Conservation (phyloP, 331 rosid species). For the Acacia concinna region DNA sequence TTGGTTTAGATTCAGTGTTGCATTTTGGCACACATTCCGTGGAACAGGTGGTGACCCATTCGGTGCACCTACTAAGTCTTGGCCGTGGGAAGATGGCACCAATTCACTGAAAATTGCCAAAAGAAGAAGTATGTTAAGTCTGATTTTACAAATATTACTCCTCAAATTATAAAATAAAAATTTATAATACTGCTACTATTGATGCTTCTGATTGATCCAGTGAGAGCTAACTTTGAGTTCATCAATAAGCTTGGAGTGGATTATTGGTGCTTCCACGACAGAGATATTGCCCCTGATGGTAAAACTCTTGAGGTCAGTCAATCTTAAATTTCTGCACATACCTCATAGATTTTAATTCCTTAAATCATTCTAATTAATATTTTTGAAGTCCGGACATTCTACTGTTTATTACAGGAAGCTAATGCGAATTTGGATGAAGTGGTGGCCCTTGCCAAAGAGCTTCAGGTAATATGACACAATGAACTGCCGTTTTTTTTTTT, state of each 20-base stretch:
- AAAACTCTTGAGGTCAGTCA: constrained; percentile 61
- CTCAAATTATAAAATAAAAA: too few relatives aligned
- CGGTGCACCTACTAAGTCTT: constrained; percentile 80
- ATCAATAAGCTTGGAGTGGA: constrained; percentile 83
- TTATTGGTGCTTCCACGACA: constrained; percentile 90
- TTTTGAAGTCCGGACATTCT: too few relatives aligned
- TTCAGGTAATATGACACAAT: not conserved
- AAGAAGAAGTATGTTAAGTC: constrained; percentile 70
- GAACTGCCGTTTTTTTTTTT: not conserved
- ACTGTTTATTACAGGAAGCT: constrained; percentile 63
- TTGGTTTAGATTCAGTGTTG: constrained; percentile 96
- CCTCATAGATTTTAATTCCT: too few relatives aligned
- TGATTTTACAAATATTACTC: not conserved
- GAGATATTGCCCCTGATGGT: constrained; percentile 89
- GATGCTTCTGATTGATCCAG: constrained; percentile 39
- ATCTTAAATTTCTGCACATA: not conserved
- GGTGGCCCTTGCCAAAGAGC: constrained; percentile 66
- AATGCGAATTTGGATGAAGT: constrained; percentile 87
- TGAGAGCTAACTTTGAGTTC: constrained; percentile 92
- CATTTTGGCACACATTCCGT: constrained; percentile 97
- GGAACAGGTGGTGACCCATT: constrained; percentile 93
- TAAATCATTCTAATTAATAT: too few relatives aligned
- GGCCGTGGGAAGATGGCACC: constrained; percentile 99
- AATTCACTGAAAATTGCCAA: constrained; percentile 92
- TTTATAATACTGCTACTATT: not conserved